Conservation (phyloP, 2,329 filamentous ascomycete genomes). For the Arthrobotrys megalospora region DNA sequence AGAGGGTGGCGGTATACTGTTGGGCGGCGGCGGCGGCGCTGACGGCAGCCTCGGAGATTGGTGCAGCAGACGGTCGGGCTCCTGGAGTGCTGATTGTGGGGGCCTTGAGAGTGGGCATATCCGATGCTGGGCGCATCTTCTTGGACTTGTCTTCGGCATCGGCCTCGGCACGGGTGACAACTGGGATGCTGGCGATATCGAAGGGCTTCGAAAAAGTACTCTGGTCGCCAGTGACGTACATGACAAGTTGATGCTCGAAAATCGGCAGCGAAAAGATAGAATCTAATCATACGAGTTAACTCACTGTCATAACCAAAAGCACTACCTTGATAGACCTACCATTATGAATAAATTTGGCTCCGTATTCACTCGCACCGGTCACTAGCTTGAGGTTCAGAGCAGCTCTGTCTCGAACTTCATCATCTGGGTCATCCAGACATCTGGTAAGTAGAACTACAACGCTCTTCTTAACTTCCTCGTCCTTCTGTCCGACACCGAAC, state of each 20-base stretch:
- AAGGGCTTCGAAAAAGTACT: slow-evolving; percentile 87
- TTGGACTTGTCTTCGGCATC: slow-evolving; percentile 96
- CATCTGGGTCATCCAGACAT: slow-evolving; percentile 96
- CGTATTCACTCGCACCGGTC: slow-evolving; percentile 89
- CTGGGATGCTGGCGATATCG: slow-evolving; percentile 89
- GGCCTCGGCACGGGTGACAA: slow-evolving; percentile 95
- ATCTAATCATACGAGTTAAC: slow-evolving; percentile 71
- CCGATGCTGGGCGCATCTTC: slow-evolving; percentile 84
- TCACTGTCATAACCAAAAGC: not conserved
- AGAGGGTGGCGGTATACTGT: slow-evolving; percentile 76
- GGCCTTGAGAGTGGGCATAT: slow-evolving; percentile 92
- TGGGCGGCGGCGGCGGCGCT: slow-evolving; percentile 85
- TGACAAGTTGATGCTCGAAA: slow-evolving; percentile 96
- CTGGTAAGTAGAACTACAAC: slow-evolving; percentile 91
- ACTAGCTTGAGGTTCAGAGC: slow-evolving; percentile 93
- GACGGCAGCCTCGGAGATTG: slow-evolving; percentile 81
- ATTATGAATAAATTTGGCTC: slow-evolving; percentile 91
- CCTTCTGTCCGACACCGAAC: slow-evolving; percentile 96
- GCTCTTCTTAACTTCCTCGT: slow-evolving; percentile 92
- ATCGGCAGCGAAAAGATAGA: slow-evolving; percentile 95
- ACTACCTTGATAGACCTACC: slow-evolving; percentile 70
- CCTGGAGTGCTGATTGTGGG: slow-evolving; percentile 85
- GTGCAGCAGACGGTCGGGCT: slow-evolving; percentile 69
- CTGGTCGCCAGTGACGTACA: slow-evolving; percentile 95
- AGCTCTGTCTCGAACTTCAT: slow-evolving; percentile 96